A percentile compares a stretch with the other conserved stretches of the same genome.
phyloP scores from a whole-genome alignment of 2,329 filamentous ascomycete genomes.

The Lecanoromycetidae sp. region DNA sequence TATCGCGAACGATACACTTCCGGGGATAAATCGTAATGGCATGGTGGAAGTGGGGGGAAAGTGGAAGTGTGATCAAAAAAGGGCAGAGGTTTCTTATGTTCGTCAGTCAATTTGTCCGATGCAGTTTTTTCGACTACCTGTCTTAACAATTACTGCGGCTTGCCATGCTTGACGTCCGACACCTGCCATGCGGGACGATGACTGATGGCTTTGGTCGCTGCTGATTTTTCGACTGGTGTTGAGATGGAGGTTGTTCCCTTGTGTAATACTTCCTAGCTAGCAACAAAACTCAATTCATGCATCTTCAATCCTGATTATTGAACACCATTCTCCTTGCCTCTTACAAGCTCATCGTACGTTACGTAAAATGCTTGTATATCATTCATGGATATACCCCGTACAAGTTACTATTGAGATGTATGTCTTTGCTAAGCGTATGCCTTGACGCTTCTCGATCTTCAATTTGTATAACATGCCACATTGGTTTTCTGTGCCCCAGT shows the following conservation, averaged over 20 bases:
- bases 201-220: not conserved
- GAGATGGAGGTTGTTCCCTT: not conserved
- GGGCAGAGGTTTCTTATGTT: conserved; percentile 11
- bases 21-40: conserved; percentile 17
- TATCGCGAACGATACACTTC: conserved; percentile 17
- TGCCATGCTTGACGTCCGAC: conserved; percentile 2
- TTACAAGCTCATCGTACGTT: too few species aligned
- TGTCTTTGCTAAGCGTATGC: too few species aligned
- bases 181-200: conserved; percentile 9
- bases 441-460: too few species aligned
- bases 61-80: conserved; percentile 5
- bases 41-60: conserved; percentile 10
- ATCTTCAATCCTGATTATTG: not conserved
- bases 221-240: not conserved
- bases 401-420: too few species aligned
- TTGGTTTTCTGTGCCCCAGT: too few species aligned
- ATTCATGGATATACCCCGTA: too few species aligned
- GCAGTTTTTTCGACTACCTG: not conserved
- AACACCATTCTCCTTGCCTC: not conserved
- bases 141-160: not conserved
- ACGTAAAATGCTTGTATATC: too few species aligned
- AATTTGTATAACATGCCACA: too few species aligned
- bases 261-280: conserved; percentile 2
- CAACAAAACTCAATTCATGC: conserved; percentile 3
- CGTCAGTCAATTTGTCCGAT: not conserved